phyloP scores from a whole-genome alignment of 129 eudicot genomes.

The Flaveria robusta region DNA sequence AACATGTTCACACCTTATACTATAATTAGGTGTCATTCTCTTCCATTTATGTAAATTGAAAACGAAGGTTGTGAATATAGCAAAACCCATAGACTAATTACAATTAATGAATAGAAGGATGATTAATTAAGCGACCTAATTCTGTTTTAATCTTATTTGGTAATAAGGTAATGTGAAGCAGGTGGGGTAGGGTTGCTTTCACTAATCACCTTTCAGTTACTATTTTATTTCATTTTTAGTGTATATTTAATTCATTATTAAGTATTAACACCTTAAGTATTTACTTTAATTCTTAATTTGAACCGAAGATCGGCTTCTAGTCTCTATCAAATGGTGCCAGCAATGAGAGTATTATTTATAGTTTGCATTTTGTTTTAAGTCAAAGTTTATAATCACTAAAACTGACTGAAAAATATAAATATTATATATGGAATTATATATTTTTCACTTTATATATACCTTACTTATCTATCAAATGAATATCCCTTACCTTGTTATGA shows the following conservation, averaged over 20 bases:
- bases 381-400: not conserved
- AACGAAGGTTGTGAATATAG: conserved; percentile 15
- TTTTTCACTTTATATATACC: too few relatives aligned
- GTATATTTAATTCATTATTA: not conserved
- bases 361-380: not conserved
- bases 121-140: conserved; percentile 35
- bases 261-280: not conserved
- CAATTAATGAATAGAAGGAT: conserved; percentile 15
- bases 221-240: conserved; percentile 3
- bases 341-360: not conserved
- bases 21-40: conserved; percentile 5
- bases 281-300: not conserved
- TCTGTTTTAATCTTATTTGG: conserved; percentile 37
- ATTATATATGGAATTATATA: too few relatives aligned
- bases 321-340: not conserved
- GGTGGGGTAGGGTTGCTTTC: conserved; percentile 34
- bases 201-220: conserved; percentile 31
- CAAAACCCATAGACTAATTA: conserved; percentile 17
- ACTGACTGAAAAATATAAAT: not conserved
- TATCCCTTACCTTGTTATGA: too few relatives aligned
- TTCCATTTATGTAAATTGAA: not conserved
- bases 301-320: not conserved
- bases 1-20: conserved; percentile 18
- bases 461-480: too few relatives aligned
- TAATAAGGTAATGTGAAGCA: conserved; percentile 29